Evolutionary conservation across 106 monocot genomes (phyloP).

Genomic region (Dendrobium chrysotoxum): DNA sequence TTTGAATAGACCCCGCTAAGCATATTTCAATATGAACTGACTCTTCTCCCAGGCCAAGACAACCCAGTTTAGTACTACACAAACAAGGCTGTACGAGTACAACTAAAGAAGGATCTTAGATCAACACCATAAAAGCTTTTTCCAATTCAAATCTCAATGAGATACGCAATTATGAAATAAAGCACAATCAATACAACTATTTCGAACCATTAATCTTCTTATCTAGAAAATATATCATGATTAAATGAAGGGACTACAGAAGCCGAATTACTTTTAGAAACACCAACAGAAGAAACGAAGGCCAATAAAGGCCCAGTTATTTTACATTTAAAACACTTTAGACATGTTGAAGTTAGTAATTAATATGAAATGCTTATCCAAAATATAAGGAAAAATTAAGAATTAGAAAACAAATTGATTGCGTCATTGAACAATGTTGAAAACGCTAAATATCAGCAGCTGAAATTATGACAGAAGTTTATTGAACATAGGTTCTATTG

Average conservation of each 20-base stretch:
- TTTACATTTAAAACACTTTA: background rate
- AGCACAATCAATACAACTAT: background rate
- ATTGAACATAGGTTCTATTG: background rate
- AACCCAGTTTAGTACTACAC: background rate
- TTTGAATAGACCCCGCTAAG: too few relatives aligned
- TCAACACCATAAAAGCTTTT: background rate
- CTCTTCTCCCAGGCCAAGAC: background rate
- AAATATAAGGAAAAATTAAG: background rate
- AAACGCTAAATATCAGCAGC: background rate
- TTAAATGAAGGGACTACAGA: background rate
- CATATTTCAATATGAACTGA: too few relatives aligned
- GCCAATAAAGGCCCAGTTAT: background rate
- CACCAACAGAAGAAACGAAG: too few relatives aligned
- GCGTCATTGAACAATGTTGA: background rate
- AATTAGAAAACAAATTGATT: background rate
- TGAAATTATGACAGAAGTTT: background rate
- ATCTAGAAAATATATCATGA: background rate
- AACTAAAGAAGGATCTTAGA: background rate
- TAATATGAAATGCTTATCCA: background rate
- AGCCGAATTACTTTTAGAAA: background rate
- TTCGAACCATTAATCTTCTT: background rate
- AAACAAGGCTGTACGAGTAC: background rate
- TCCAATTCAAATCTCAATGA: background rate
- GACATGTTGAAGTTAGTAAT: background rate
- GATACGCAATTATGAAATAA: background rate